Conservation (phyloP, 306 rosid species). For the Lathyrus tuberosus region DNA sequence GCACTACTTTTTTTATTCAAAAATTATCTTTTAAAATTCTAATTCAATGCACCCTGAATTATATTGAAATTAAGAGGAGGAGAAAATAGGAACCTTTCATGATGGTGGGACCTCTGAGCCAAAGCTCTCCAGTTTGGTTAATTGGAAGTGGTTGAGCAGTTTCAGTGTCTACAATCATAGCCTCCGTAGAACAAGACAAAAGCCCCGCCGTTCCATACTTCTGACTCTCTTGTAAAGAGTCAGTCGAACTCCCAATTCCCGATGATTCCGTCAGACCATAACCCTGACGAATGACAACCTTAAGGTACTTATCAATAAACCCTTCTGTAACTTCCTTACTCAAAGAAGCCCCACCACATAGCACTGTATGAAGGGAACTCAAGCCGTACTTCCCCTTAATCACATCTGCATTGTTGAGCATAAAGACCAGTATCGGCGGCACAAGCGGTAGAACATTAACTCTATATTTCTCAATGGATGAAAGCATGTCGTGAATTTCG, state of each 20-base stretch:
- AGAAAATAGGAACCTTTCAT: slow-evolving; percentile 25
- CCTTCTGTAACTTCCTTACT: slow-evolving; percentile 91
- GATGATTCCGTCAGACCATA: slow-evolving; percentile 87
- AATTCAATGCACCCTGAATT: too few relatives aligned
- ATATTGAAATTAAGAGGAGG: too few relatives aligned
- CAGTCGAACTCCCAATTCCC: slow-evolving; percentile 79
- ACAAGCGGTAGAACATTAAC: slow-evolving; percentile 76
- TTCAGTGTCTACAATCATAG: slow-evolving; percentile 68
- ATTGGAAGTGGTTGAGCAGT: slow-evolving; percentile 48
- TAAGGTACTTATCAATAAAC: slow-evolving; percentile 63
- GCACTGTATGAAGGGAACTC: slow-evolving; percentile 55
- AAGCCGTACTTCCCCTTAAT: slow-evolving; percentile 66
- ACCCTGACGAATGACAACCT: slow-evolving; percentile 71
- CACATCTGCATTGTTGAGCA: slow-evolving; percentile 62
- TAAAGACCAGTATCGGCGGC: slow-evolving; percentile 81
- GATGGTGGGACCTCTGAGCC: slow-evolving; percentile 81
- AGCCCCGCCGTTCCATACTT: slow-evolving; percentile 88
- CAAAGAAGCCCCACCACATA: slow-evolving; percentile 88
- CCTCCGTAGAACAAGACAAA: slow-evolving; percentile 65
- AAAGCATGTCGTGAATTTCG: slow-evolving; percentile 80
- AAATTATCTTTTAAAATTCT: too few relatives aligned
- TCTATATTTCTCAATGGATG: slow-evolving; percentile 51
- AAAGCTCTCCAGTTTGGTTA: slow-evolving; percentile 78
- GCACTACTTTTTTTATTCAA: too few relatives aligned
- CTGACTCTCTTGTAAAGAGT: slow-evolving; percentile 77